These are phyloP conservation scores for Zymoseptoria tritici DNA, from an alignment of 2,329 filamentous ascomycete species.

Conservation along the genomic window DNA sequence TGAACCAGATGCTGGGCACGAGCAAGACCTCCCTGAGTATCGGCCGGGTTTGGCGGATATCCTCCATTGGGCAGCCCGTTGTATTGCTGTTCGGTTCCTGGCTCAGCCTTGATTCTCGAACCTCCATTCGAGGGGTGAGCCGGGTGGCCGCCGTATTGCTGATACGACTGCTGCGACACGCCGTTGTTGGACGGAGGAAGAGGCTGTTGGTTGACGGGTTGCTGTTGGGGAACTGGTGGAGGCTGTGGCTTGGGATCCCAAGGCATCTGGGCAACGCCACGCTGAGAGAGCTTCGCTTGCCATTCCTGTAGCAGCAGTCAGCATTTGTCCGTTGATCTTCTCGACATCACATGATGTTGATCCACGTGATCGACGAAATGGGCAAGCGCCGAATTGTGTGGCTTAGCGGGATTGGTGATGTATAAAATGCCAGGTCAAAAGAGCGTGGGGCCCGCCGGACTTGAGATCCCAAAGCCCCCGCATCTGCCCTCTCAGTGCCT, in stretches of 20 bases:
- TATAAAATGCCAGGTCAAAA: slow-evolving; percentile 42
- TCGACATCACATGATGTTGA: slow-evolving; percentile 4
- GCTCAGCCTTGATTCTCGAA: slow-evolving; percentile 48
- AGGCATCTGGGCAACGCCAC: slow-evolving; percentile 80
- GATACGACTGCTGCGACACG: slow-evolving; percentile 16
- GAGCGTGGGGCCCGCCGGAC: slow-evolving; percentile 34
- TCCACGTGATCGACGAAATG: slow-evolving; percentile 24
- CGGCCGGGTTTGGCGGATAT: slow-evolving; percentile 19
- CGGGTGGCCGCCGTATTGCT: slow-evolving; percentile 12
- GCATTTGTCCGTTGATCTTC: slow-evolving; percentile 3
- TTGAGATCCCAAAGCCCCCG: slow-evolving; percentile 34
- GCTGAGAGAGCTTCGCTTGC: slow-evolving; percentile 81
- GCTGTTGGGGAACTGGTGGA: slow-evolving; percentile 29
- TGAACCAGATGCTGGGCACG: slow-evolving; percentile 49
- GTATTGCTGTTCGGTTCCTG: slow-evolving; percentile 31
- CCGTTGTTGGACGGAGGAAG: slow-evolving; percentile 24
- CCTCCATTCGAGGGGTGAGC: slow-evolving; percentile 35
- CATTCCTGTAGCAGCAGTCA: slow-evolving; percentile 58
- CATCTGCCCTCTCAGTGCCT: slow-evolving; percentile 29
- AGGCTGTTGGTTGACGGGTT: slow-evolving; percentile 21
- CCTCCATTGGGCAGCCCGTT: slow-evolving; percentile 21
- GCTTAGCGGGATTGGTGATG: slow-evolving; percentile 20
- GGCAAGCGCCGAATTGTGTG: slow-evolving; percentile 26
- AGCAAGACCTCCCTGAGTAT: slow-evolving; percentile 35
- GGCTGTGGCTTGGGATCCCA: slow-evolving; percentile 85